Evolutionary conservation across 768 basidiomycete species (phyloP), one percentile per base, ranked within the genome.

Genomic region (Pulveroboletus sp.): DNA sequence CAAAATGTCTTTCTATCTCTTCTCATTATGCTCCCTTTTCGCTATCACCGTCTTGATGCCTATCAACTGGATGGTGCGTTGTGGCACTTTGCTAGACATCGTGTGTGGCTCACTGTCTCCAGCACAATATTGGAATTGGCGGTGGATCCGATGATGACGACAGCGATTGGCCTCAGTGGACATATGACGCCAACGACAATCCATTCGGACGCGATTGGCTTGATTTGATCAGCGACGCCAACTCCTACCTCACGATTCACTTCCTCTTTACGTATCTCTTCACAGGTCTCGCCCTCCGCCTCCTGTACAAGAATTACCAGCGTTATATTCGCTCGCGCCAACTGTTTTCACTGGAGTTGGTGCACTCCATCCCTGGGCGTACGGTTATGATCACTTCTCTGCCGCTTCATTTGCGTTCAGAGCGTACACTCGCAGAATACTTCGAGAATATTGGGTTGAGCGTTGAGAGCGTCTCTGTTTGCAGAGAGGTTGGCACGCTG

Each of bases 221-320:
- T 38, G 94, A 94, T 68, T 78, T 96, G 38, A 85, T 95, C 63
- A 88, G 81, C 58, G 90, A 95, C 63, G 87, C 93, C 14, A 89
- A 90, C 67, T 86, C 90, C 1, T 93, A 91, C 60, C 83, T 93
- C 45, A 84, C 89, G 2, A 75, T 92, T 12, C 93, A 98, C 65
- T 82, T 98, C 47, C 64, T 92, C 47, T 96, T 97, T 77, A 93
- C 95, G 1, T 96, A 94, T 68, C 73, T 95, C 42, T 96, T 98
- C 77, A 93, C 93, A 4, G 64, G 85, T 45, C 81, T 97, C 44
- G 79, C 92, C 2, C 79, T 98, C 49, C 84, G 83, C 52, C 90
- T 89, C 71, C 82, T 95, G 45, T 84, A 92, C 74, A 81, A 82
- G 55, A 96, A 94, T 67, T 98, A 93, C 67, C 78, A 82, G 32